Evolutionary conservation across 768 basidiomycete species (phyloP).

Genomic region (Trametes elegans): DNA sequence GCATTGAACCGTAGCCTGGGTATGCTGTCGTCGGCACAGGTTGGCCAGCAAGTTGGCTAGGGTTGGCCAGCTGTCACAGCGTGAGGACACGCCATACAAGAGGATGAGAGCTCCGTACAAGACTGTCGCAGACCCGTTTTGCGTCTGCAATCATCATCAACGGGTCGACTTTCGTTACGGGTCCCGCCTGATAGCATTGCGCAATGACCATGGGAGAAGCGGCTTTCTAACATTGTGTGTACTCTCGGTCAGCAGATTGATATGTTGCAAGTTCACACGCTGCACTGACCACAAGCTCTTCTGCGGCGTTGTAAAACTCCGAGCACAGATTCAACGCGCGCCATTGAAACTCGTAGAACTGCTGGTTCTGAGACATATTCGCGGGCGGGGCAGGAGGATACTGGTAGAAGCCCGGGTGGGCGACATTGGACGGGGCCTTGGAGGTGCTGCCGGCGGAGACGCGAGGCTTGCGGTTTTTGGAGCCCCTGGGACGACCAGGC

Average conservation of each 20-base stretch:
- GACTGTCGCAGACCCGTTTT: conserved; percentile 72
- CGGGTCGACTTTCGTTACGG: conserved; percentile 68
- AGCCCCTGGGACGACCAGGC: conserved; percentile 77
- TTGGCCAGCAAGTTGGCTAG: conserved; percentile 61
- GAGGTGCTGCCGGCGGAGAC: conserved; percentile 29
- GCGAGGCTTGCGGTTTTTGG: conserved; percentile 64
- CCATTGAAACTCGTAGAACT: conserved; percentile 88
- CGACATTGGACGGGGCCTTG: conserved; percentile 30
- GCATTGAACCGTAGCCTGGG: conserved; percentile 30
- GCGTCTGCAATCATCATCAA: conserved; percentile 72
- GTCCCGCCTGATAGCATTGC: conserved; percentile 77
- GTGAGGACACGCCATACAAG: conserved; percentile 11
- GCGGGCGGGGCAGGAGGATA: conserved; percentile 42
- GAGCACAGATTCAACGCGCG: conserved; percentile 77
- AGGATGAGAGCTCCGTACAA: conserved; percentile 43
- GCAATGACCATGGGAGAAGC: conserved; percentile 71
- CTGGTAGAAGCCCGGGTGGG: conserved; percentile 41
- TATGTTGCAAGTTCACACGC: neutral
- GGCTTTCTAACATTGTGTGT: conserved; percentile 37
- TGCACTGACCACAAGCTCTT: conserved; percentile 75
- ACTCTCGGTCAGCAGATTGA: conserved; percentile 10
- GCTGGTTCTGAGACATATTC: conserved; percentile 63
- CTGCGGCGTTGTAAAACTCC: conserved; percentile 83
- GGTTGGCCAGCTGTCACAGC: conserved; percentile 61
- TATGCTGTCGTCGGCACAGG: conserved; percentile 44